These are phyloP conservation scores for Amanita thiersii DNA, from an alignment of 768 basidiomycete genomes.

Conservation along the genomic window DNA sequence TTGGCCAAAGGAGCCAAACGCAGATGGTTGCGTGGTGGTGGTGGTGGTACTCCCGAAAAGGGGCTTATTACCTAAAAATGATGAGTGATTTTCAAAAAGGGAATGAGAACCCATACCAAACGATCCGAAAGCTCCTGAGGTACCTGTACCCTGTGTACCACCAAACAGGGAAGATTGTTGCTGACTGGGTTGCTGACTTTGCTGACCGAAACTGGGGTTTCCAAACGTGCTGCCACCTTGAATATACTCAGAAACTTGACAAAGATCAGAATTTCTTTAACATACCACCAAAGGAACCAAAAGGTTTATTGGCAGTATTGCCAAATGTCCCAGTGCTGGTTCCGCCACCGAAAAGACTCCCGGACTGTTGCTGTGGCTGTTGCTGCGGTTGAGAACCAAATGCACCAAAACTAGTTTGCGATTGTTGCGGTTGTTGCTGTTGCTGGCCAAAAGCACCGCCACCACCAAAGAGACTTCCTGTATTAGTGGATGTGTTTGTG, in stretches of 20 bases:
- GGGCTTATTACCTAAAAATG: constrained; percentile 25
- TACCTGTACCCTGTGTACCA: constrained; percentile 20
- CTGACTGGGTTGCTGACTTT: constrained; percentile 9
- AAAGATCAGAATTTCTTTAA: background rate
- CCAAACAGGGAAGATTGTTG: constrained; percentile 28
- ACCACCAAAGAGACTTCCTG: constrained; percentile 28
- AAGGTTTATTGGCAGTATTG: constrained; percentile 26
- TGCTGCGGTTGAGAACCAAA: constrained; percentile 41
- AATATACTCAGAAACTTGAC: background rate
- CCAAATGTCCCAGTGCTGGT: constrained; percentile 19
- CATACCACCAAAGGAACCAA: constrained; percentile 30
- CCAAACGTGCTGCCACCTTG: constrained; percentile 18
- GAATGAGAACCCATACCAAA: constrained; percentile 20
- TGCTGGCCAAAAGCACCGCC: constrained; percentile 17
- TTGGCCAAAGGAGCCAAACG: constrained; percentile 30
- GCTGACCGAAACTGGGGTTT: constrained; percentile 17
- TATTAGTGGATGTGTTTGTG: constrained; percentile 16
- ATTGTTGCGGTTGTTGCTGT: constrained; percentile 20
- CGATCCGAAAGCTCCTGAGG: constrained; percentile 22
- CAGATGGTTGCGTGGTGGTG: constrained; percentile 29
- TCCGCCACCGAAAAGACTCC: constrained; percentile 28
- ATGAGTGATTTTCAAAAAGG: background rate
- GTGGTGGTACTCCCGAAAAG: constrained; percentile 33
- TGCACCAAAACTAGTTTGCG: constrained; percentile 32
- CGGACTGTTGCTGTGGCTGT: constrained; percentile 23